phyloP scores from a whole-genome alignment of 345 rosid genomes.

The Microthlaspi erraticum region DNA sequence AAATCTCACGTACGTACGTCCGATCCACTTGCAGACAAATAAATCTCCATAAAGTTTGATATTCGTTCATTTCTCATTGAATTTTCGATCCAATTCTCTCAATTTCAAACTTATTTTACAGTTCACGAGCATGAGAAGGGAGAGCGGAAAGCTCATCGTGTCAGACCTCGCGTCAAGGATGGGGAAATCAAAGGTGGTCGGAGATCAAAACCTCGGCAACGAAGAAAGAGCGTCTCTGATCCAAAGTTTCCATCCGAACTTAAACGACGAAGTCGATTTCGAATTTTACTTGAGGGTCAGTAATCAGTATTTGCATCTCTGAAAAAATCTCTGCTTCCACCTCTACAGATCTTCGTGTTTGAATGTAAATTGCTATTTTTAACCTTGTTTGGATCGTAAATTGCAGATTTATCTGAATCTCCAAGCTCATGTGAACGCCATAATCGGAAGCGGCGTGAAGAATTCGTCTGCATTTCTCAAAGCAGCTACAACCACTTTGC shows the following conservation, averaged over 20 bases:
- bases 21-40: background rate
- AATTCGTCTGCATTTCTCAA: conserved; percentile 94
- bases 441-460: conserved; percentile 76
- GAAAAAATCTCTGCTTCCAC: background rate
- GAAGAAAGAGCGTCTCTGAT: conserved; percentile 75
- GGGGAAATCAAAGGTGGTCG: conserved; percentile 82
- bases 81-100: background rate
- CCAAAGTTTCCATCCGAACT: conserved; percentile 65
- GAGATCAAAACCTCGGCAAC: conserved; percentile 71
- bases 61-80: conserved; percentile 1
- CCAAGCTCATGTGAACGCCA: conserved; percentile 81
- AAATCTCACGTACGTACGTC: conserved; percentile 79
- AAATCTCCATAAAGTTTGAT: background rate
- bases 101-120: conserved; percentile 23
- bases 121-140: conserved; percentile 92
- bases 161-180: conserved; percentile 81
- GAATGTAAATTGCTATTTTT: background rate
- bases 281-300: conserved; percentile 90
- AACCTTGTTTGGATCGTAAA: background rate
- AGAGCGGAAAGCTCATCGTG: conserved; percentile 87
- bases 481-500: conserved; percentile 89
- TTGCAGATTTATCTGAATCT: conserved; percentile 83
- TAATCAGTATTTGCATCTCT: conserved; percentile 2
- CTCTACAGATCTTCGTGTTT: conserved; percentile 12
- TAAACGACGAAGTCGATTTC: conserved; percentile 85